Conservation (phyloP, 2,329 filamentous ascomycete species). For the Cladophialophora bantiana region DNA sequence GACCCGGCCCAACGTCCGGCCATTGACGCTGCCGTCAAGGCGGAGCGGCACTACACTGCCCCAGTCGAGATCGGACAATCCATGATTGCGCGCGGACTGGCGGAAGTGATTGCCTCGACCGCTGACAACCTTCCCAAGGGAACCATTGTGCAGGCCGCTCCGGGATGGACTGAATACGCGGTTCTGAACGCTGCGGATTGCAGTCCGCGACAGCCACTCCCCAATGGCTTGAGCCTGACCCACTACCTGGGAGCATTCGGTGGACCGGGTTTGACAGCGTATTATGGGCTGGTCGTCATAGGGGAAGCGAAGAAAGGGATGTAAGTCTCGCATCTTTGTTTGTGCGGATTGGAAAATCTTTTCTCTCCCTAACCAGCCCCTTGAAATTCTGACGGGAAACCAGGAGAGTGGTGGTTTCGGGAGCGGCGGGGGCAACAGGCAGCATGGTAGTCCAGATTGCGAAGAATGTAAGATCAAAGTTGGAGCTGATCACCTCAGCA, state of each 20-base stretch:
- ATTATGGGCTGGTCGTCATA: conserved; percentile 74
- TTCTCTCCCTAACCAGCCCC: neutral
- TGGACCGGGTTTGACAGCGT: conserved; percentile 69
- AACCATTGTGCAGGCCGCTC: conserved; percentile 44
- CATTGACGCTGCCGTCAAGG: conserved; percentile 48
- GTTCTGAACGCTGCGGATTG: conserved; percentile 46
- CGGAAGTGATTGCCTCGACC: conserved; percentile 49
- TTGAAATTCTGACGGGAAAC: neutral
- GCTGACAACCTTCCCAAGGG: conserved; percentile 45
- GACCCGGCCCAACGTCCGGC: conserved; percentile 62
- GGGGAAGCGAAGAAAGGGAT: conserved; percentile 72
- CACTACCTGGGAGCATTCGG: conserved; percentile 53
- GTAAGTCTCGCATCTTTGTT: conserved; percentile 6
- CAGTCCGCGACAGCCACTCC: conserved; percentile 21
- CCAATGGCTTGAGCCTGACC: conserved; percentile 33
- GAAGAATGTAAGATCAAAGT: conserved; percentile 28
- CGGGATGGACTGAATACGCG: conserved; percentile 53
- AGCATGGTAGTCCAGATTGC: conserved; percentile 68
- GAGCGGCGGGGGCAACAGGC: conserved; percentile 79
- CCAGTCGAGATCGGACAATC: conserved; percentile 52
- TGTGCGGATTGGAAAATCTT: neutral
- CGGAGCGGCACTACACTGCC: conserved; percentile 54
- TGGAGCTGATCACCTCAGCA: neutral
- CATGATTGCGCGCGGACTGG: conserved; percentile 49
- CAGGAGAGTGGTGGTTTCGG: conserved; percentile 73